phyloP scores from a whole-genome alignment of 306 rosid genomes.

The Trifolium fragiferum region DNA sequence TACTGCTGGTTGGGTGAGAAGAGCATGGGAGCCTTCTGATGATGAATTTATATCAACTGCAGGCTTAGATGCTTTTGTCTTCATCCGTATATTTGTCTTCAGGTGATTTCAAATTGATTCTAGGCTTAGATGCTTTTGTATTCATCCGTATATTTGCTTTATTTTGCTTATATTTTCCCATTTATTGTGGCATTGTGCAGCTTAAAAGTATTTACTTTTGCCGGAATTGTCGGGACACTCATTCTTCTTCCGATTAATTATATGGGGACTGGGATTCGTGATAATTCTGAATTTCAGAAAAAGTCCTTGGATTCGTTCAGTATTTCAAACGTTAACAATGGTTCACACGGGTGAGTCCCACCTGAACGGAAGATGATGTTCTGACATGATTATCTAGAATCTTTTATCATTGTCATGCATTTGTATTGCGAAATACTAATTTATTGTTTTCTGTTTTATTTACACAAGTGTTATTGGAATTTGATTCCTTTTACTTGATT shows the following conservation, averaged over 20 bases:
- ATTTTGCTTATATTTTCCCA: conserved; percentile 28
- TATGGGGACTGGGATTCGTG: conserved; percentile 60
- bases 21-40: conserved; percentile 76
- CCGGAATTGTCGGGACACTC: conserved; percentile 64
- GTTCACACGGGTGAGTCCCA: conserved; percentile 68
- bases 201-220: conserved; percentile 67
- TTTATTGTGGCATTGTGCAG: conserved; percentile 48
- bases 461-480: conserved; percentile 20
- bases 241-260: conserved; percentile 83
- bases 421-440: neutral
- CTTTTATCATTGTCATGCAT: neutral
- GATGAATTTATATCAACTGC: conserved; percentile 60
- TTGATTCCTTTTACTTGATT: conserved; percentile 21
- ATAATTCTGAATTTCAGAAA: conserved; percentile 51
- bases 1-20: conserved; percentile 64
- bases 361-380: neutral
- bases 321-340: conserved; percentile 75
- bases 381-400: neutral
- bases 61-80: conserved; percentile 79
- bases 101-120: conserved; percentile 52
- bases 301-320: conserved; percentile 84
- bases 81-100: conserved; percentile 75
- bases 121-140: conserved; percentile 68
- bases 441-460: conserved; percentile 7
- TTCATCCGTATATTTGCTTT: conserved; percentile 60